phyloP scores from a whole-genome alignment of 2,329 filamentous ascomycete species.

The Sporothrix luriei region DNA sequence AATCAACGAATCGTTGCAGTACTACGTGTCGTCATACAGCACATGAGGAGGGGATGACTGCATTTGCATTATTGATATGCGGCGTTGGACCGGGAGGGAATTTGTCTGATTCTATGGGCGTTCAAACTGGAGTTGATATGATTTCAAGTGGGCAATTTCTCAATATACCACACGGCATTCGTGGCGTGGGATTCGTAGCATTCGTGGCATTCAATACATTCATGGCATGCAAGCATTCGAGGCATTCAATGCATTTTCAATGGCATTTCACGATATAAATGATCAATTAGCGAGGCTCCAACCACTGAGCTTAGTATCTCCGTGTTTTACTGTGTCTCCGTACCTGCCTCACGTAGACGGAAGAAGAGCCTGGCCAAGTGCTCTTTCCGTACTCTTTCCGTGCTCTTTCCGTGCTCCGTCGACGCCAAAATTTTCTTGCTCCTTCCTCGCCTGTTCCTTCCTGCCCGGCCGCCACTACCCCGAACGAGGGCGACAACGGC shows the following conservation, averaged over 20 bases:
- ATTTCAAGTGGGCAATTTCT: background rate
- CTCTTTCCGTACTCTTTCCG: background rate
- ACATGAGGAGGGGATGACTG: slow-evolving; percentile 34
- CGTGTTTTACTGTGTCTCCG: background rate
- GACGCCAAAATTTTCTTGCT: too few species aligned
- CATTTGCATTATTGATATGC: slow-evolving; percentile 8
- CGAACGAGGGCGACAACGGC: slow-evolving; percentile 18
- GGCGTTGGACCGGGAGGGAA: background rate
- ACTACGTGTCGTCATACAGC: slow-evolving; percentile 48
- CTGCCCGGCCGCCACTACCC: slow-evolving; percentile 13
- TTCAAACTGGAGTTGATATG: background rate
- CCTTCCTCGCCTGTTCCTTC: too few species aligned
- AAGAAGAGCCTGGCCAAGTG: background rate
- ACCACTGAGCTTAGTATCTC: too few species aligned
- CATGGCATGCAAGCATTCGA: too few species aligned
- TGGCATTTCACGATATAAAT: background rate
- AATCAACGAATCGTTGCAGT: slow-evolving; percentile 37
- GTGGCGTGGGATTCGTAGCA: too few species aligned
- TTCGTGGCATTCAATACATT: too few species aligned
- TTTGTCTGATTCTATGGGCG: background rate
- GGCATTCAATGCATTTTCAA: too few species aligned
- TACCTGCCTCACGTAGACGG: background rate
- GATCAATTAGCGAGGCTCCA: background rate
- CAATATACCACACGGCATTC: slow-evolving; percentile 3
- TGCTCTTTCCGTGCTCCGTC: too few species aligned